A percentile compares a stretch with the other conserved stretches of the same genome.
These are phyloP conservation scores for Daedaleopsis sinensis DNA, from an alignment of 768 basidiomycete genomes.

Conservation along the genomic window DNA sequence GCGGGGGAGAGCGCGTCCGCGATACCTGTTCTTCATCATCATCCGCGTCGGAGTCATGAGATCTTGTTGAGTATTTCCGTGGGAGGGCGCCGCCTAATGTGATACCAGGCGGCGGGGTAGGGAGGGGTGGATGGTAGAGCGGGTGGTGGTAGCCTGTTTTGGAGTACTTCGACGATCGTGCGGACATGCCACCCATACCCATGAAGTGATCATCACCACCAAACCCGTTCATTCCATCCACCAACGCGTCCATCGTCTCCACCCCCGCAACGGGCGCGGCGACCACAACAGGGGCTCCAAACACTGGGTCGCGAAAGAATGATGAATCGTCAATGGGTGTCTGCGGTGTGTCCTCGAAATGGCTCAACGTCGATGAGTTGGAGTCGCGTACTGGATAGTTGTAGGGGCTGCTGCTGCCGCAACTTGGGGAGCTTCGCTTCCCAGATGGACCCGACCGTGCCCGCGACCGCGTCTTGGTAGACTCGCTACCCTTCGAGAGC, in stretches of 20 bases:
- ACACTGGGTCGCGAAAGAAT: constrained; percentile 30
- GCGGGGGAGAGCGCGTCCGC: constrained; percentile 10
- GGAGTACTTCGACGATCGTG: constrained; percentile 54
- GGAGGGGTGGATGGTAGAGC: constrained; percentile 81
- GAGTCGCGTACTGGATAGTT: constrained; percentile 55
- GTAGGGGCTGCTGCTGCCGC: constrained; percentile 15
- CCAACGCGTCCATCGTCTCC: constrained; percentile 86
- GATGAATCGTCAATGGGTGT: constrained; percentile 57
- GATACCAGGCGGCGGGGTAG: constrained; percentile 80
- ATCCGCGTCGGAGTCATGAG: constrained; percentile 58
- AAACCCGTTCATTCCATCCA: constrained; percentile 84
- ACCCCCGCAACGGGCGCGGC: constrained; percentile 79
- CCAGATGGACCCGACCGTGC: constrained; percentile 17
- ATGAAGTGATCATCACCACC: constrained; percentile 57
- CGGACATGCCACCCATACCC: constrained; percentile 41
- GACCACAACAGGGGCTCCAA: constrained; percentile 54
- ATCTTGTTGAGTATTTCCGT: constrained; percentile 33
- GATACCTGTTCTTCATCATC: constrained; percentile 41
- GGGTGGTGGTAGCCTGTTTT: constrained; percentile 74
- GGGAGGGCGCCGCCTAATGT: constrained; percentile 53
- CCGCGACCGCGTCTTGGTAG: constrained; percentile 16
- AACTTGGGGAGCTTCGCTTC: constrained; percentile 7
- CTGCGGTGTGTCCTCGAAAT: constrained; percentile 72
- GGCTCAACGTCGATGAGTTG: constrained; percentile 62
- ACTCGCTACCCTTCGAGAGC: constrained; percentile 12